Evolutionary conservation across 2,329 filamentous ascomycete species (phyloP), one percentile per base, ranked within the genome.

Genomic region (Ophiostoma australiae): DNA sequence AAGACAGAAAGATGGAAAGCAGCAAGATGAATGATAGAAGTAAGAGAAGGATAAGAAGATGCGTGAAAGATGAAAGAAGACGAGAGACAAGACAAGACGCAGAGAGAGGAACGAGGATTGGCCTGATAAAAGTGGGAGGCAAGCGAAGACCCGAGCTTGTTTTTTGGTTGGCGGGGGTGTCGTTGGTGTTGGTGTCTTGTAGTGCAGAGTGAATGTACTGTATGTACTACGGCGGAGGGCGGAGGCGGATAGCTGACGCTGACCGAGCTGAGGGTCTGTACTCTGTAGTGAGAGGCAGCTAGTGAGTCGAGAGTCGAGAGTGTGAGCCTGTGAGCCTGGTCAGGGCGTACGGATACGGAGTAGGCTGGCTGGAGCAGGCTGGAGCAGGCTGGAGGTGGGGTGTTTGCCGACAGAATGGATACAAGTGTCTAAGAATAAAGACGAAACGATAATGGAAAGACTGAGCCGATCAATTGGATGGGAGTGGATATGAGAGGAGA

Each of bases 341-440:
- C 52, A 27, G 58, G 27, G 58, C 58, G 58, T 63, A 63, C 58
- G 58, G 61, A 37, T 65, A 65, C 61, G 61, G 61, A 37, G 61
- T 65, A 65, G 11, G 17, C 31, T 37, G 33, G 31, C 65, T 41
- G 39, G 52, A 27, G 66, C 67, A 48, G 39, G 67, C 67, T 68
- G 67, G 15, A 67, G 63, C n/a, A 68, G 67, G 41, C 23, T 33
- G 67, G 67, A n/a, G 41, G 67, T 52, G 67, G 67, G 39, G 41
- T 48, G 41, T 31, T 68, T 35, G 67, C 44, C 27, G 41, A 69
- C 11, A 20, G 68, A 66, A 66, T 66, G 63, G 63, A 66, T 66
- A 66, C 63, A n/a, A 66, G 63, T 66, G 63, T 66, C n/a, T 66
- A 66, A 66, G 63, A 66, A 66, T 66, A 66, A 66, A 39, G 63